Base-by-base conservation (phyloP, 306 rosid genomes). In the Cucurbita ficifolia region DNA sequence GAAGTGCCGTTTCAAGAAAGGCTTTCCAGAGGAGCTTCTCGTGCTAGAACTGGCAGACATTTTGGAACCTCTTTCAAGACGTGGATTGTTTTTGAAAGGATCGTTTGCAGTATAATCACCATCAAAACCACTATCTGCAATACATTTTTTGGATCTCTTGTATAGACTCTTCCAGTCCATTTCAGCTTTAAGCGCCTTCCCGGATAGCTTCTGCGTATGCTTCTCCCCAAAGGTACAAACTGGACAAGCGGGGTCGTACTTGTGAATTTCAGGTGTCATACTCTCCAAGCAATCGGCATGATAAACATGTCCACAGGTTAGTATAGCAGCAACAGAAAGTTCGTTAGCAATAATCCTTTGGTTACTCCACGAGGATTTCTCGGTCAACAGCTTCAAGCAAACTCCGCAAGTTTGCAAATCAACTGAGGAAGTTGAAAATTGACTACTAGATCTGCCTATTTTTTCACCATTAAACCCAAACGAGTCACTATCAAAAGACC, bases 231-330 rank as follows among this genome's bases (percentile, higher is more conserved):
- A 82, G 67, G 91, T 85, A 80, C 98, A 93, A 70, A 93, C 76
- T 1, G 96, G 97, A 79, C 98, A 93, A 80, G 81, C 80, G 10
- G 98, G 98, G 74, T 93, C 98, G 11, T 88, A 88, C 84, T 90
- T 90, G 80, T 80, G 55, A 74, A 80, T 76, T 72, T 93, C 98
- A 63, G 92, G 84, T 17, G 98, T 90, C 86, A 88, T 65, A 70
- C 79, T 68, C 88, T 93, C 98, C 86, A 93, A 77, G 70, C 98
- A 93, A 77, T 93, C 98, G 7, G 96, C 90, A 78, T 93, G 98
- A 86, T 90, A 90, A 43, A 85, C 86, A 55, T 90, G 97, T 39
- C 94, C 96, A 82, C 98, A 93, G 45, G 79, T 77, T 75, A 93
- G 87, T 68, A 93, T 94, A 24, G 98, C 83, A 69, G 88, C 96